phyloP scores from a whole-genome alignment of 192 early-diverging fungal species.

The Martensiomyces pterosporus region DNA sequence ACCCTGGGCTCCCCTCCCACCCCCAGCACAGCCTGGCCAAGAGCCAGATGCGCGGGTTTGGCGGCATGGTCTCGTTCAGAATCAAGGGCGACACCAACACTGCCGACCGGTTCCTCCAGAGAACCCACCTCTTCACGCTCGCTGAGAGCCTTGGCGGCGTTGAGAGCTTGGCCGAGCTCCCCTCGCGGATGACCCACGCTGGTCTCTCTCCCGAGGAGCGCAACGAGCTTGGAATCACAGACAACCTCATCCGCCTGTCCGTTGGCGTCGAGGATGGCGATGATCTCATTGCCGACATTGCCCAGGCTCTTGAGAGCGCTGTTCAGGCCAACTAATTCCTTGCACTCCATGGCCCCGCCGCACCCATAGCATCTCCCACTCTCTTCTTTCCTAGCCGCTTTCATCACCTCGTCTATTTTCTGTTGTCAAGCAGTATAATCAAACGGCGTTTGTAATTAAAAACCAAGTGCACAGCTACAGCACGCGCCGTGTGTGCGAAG shows the following conservation, averaged over 20 bases:
- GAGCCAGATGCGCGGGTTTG: constrained; percentile 86
- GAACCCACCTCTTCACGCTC: constrained; percentile 79
- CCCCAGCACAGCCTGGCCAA: constrained; percentile 88
- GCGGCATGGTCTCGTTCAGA: constrained; percentile 95
- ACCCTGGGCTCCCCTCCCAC: constrained; percentile 89
- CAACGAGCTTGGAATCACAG: constrained; percentile 81
- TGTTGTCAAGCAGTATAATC: background rate
- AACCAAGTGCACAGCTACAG: too few species aligned
- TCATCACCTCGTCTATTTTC: background rate
- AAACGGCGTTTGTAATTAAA: background rate
- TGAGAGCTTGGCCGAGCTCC: constrained; percentile 91
- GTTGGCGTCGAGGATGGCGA: constrained; percentile 91
- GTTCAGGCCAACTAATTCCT: constrained; percentile 29
- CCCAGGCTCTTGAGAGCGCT: constrained; percentile 61
- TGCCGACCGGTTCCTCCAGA: constrained; percentile 79
- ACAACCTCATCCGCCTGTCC: constrained; percentile 85
- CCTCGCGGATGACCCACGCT: constrained; percentile 95
- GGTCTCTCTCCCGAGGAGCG: constrained; percentile 83
- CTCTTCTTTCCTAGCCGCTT: too few species aligned
- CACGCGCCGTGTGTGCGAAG: too few species aligned
- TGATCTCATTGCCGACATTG: constrained; percentile 79
- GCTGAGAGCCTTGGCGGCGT: constrained; percentile 98
- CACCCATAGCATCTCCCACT: too few species aligned
- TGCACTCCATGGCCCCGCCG: too few species aligned
- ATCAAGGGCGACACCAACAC: constrained; percentile 76